Percentiles rank a stretch among this genome's conserved stretches.
phyloP scores from a whole-genome alignment of 2,329 filamentous ascomycete species.

The Colletotrichum caudatum region DNA sequence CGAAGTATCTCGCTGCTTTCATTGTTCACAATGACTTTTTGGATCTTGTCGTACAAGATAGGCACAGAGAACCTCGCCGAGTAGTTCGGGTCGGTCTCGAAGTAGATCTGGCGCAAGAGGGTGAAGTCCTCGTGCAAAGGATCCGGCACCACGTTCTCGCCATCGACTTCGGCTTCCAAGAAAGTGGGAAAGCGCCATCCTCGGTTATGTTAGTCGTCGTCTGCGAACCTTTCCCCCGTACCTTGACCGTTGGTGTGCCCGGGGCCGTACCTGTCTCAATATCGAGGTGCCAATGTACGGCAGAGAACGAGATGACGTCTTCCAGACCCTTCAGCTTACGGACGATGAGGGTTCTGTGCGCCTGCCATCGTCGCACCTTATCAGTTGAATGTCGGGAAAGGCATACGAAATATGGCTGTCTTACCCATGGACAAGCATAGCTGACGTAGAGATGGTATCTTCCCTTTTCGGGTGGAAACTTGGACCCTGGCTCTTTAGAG shows the following conservation, averaged over 20 bases:
- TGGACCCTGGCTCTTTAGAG: conserved; percentile 75
- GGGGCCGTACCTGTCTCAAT: conserved; percentile 58
- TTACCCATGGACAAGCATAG: conserved; percentile 91
- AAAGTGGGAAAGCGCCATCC: conserved; percentile 85
- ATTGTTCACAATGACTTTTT: conserved; percentile 85
- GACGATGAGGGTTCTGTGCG: conserved; percentile 87
- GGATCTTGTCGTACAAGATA: conserved; percentile 83
- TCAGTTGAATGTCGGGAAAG: background rate
- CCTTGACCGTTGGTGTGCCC: background rate
- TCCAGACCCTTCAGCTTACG: conserved; percentile 92
- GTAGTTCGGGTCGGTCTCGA: conserved; percentile 78
- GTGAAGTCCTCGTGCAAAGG: conserved; percentile 76
- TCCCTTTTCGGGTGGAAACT: conserved; percentile 86
- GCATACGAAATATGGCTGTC: background rate
- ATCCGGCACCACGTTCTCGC: conserved; percentile 74
- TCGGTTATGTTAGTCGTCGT: conserved; percentile 46
- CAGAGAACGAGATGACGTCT: conserved; percentile 80
- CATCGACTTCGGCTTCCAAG: conserved; percentile 63
- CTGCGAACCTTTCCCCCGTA: background rate
- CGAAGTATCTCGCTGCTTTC: conserved; percentile 93
- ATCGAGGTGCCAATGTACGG: conserved; percentile 92
- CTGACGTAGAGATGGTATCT: conserved; percentile 96
- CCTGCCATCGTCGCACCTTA: conserved; percentile 52
- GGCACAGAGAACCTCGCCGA: conserved; percentile 88
- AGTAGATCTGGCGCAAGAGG: conserved; percentile 84